A percentile compares a stretch with the other conserved stretches of the same genome.
Evolutionary conservation across 1,284 basidiomycete species (phyloP).

Genomic region (Hymenochaete sp.): DNA sequence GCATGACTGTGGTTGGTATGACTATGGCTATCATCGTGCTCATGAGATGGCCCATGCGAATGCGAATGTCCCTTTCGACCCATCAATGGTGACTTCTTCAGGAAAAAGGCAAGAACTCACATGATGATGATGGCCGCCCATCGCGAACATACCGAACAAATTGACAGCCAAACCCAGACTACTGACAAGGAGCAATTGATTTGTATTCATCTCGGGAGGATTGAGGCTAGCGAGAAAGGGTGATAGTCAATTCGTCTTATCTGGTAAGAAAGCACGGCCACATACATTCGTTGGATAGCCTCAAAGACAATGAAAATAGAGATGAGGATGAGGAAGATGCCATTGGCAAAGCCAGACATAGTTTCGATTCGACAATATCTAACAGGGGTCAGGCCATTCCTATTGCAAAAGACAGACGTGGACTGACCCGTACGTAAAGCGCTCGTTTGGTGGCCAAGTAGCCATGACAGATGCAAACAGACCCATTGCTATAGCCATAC

Average conservation of each 20-base stretch:
- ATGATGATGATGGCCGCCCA: constrained; percentile 91
- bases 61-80: constrained; percentile 35
- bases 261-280: constrained; percentile 15
- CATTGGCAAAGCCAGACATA: constrained; percentile 96
- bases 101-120: constrained; percentile 31
- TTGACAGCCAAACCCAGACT: constrained; percentile 88
- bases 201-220: constrained; percentile 97
- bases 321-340: constrained; percentile 92
- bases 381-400: constrained; percentile 1
- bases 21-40: constrained; percentile 22
- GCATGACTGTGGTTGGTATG: constrained; percentile 24
- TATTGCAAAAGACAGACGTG: neutral
- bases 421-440: constrained; percentile 88
- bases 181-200: constrained; percentile 85
- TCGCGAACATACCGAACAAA: constrained; percentile 98
- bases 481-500: constrained; percentile 94
- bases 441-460: constrained; percentile 90
- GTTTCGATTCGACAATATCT: constrained; percentile 99
- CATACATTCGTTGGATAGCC: constrained; percentile 89
- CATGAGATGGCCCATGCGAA: constrained; percentile 31
- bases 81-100: neutral
- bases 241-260: constrained; percentile 1
- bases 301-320: constrained; percentile 99
- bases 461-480: constrained; percentile 96
- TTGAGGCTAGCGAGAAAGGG: constrained; percentile 51